Evolutionary conservation across 768 basidiomycete species (phyloP), one percentile per base, ranked within the genome.

Genomic region (Hemileccinum rubropunctum): DNA sequence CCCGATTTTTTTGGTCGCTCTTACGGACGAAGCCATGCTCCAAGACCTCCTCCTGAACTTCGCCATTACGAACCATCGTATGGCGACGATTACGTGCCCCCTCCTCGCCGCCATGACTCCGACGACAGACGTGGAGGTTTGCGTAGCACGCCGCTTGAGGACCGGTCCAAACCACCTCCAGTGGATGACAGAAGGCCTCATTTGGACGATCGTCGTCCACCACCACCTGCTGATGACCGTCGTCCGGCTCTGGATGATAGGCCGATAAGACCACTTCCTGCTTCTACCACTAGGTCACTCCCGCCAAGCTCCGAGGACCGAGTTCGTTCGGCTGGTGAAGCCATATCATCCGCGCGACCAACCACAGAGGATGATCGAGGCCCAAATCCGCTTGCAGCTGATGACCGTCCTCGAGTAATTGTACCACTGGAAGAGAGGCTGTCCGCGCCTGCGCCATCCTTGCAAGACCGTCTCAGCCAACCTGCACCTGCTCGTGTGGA

Each of bases 31-130:
- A 67, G 61, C 52, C 71, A 73, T 53, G 59, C 62, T 18, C 73
- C 75, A 15, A 64, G 75, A 38, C 74, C 73, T 20, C 75, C 73
- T 21, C 71, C 73, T 43, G 77, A 78, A 42, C 69, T 72, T 43
- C 72, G 78, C 23, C 76, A 78, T 40, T 78, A 76, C 51, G 76
- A 80, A 17, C 68, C 75, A 7, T 67, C 70, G n/a, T 73, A 75
- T 52, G 65, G 65, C 52, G 52, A 58, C 41, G 63, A 69, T 33
- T 66, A 59, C 34, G 64, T 51, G n/a, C 62, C 68, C 36, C 62
- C 64, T 44, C 71, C 64, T 44, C 72, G 72, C 41, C 65, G 63
- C 49, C 67, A 67, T 51, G 65, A 71, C 18, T 34, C 59, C 27
- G 68, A 70, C 38, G 58, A 70, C 14, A 64, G 54, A 35, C 68